phyloP scores from a whole-genome alignment of 495 filamentous ascomycete species.

The Pyronema domesticum region DNA sequence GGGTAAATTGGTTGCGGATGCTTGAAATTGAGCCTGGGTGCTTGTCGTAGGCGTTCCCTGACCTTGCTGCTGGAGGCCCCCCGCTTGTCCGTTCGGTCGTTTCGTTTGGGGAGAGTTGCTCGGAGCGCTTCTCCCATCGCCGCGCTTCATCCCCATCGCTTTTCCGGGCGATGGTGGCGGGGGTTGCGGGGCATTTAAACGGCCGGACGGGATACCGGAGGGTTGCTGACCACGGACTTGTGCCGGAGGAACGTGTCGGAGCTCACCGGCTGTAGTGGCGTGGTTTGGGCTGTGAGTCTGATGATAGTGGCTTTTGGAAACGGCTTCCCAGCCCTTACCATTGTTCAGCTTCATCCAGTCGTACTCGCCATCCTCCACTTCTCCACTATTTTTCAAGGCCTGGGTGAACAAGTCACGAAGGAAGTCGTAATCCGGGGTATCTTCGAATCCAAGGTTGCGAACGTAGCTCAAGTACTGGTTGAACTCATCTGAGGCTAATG shows the following conservation, averaged over 20 bases:
- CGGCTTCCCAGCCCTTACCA: slow-evolving; percentile 81
- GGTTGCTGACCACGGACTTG: slow-evolving; percentile 41
- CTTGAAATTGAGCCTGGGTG: slow-evolving; percentile 79
- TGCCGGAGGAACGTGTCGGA: slow-evolving; percentile 44
- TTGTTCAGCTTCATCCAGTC: slow-evolving; percentile 99
- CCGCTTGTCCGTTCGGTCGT: slow-evolving; percentile 50
- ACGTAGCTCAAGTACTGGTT: slow-evolving; percentile 95
- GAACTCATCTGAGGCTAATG: slow-evolving; percentile 53
- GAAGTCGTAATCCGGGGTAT: slow-evolving; percentile 97
- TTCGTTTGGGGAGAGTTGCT: slow-evolving; percentile 47
- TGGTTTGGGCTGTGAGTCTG: slow-evolving; percentile 56
- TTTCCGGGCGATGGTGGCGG: slow-evolving; percentile 75
- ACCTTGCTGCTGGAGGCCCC: slow-evolving; percentile 43
- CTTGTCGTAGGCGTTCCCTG: slow-evolving; percentile 62
- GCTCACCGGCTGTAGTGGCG: slow-evolving; percentile 58
- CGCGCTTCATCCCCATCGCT: slow-evolving; percentile 55
- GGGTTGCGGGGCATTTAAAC: slow-evolving; percentile 95
- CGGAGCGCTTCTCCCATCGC: slow-evolving; percentile 65
- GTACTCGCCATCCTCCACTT: slow-evolving; percentile 96
- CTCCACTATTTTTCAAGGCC: slow-evolving; percentile 83
- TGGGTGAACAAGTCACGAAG: slow-evolving; percentile 91
- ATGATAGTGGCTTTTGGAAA: slow-evolving; percentile 58
- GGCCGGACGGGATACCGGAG: slow-evolving; percentile 53
- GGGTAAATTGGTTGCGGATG: slow-evolving; percentile 68
- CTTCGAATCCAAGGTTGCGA: slow-evolving; percentile 93